These are phyloP conservation scores for Hypoxylon sp. DNA, from an alignment of 2,329 filamentous ascomycete species.

Conservation along the genomic window DNA sequence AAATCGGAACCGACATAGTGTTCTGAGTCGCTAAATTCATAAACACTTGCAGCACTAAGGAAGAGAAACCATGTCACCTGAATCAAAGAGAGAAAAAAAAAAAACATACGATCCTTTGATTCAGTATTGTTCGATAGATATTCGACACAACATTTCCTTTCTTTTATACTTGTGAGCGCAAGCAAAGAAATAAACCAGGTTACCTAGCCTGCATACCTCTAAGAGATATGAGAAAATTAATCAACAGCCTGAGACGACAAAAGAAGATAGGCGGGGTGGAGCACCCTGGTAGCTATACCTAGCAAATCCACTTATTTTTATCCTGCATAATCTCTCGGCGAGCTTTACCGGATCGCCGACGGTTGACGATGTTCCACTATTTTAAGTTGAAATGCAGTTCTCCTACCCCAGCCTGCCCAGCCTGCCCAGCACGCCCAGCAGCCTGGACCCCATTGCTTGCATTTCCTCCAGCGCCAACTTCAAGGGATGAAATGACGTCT, in stretches of 20 bases:
- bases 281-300: too few relatives aligned
- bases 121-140: neutral
- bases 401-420: neutral
- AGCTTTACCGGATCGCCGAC: conserved; percentile 24
- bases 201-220: too few relatives aligned
- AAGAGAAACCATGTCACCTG: conserved; percentile 8
- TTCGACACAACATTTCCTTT: neutral
- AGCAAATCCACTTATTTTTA: conserved; percentile 10
- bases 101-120: neutral
- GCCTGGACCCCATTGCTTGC: neutral
- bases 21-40: neutral
- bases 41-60: neutral
- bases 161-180: neutral
- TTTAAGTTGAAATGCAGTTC: conserved; percentile 19
- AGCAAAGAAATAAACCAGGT: neutral
- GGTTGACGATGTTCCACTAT: conserved; percentile 8
- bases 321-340: conserved; percentile 13
- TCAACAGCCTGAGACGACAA: too few relatives aligned
- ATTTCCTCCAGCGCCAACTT: neutral
- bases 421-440: neutral
- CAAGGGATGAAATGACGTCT: neutral
- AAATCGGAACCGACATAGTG: conserved; percentile 18
- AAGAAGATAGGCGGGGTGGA: neutral
- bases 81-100: conserved; percentile 3
- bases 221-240: too few relatives aligned